Conservation (phyloP, 2,329 filamentous ascomycete species). For the Monilinia aucupariae region DNA sequence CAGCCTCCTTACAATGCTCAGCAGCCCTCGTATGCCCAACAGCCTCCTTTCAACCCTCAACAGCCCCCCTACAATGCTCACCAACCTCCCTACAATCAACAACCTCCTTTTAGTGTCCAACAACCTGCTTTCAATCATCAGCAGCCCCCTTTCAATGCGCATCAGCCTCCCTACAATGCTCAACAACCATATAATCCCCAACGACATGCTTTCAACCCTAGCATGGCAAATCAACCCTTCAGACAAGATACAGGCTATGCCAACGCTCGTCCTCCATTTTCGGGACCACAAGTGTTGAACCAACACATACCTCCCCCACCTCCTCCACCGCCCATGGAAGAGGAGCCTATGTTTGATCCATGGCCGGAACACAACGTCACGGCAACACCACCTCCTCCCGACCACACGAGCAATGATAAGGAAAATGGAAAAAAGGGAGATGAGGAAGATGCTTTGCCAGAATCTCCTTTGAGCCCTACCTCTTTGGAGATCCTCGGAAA, state of each 20-base stretch:
- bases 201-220: conserved; percentile 3
- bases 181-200: conserved; percentile 33
- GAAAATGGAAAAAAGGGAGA: conserved; percentile 6
- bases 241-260: conserved; percentile 34
- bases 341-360: conserved; percentile 11
- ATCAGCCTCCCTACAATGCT: conserved; percentile 11
- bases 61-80: conserved; percentile 24
- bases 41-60: conserved; percentile 32
- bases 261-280: conserved; percentile 30
- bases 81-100: conserved; percentile 3
- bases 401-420: not conserved
- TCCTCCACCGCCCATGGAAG: conserved; percentile 2
- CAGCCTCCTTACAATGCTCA: conserved; percentile 23
- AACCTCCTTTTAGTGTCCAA: conserved; percentile 7
- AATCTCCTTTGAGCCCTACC: conserved; percentile 27
- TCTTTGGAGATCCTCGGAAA: conserved; percentile 32
- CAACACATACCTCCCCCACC: conserved; percentile 6
- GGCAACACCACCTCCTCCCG: conserved; percentile 13
- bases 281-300: conserved; percentile 22
- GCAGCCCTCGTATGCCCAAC: conserved; percentile 6
- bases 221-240: conserved; percentile 15
- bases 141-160: conserved; percentile 17
- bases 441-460: not conserved
- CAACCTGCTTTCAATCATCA: conserved; percentile 19
- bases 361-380: conserved; percentile 16